Base-by-base conservation (phyloP, 2,329 filamentous ascomycete genomes). In the Aspergillus vadensis region DNA sequence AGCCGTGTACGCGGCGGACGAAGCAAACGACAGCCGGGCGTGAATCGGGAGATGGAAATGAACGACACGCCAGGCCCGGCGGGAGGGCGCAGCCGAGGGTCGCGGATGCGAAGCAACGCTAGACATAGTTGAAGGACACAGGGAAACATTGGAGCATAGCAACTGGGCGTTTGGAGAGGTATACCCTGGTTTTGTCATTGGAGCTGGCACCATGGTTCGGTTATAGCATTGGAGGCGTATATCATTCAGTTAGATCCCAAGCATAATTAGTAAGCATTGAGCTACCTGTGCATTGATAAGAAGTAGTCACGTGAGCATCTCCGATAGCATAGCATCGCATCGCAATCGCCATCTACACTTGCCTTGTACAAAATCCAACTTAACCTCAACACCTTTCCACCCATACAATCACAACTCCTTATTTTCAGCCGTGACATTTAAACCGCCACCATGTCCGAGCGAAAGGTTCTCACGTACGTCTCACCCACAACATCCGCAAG, bases 361-460 rank as follows among this genome's bases (percentile, higher is more conserved):
- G 17, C 44, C n/a, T 27, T 4, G 14, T 27, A n/a, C 23, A n/a
- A 9, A 1, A 2, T 12, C 23, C 41, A 12, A 30, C 15, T 14
- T 17, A 27, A 9, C 21, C 6, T 49, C 3, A 25, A 49, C 25
- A 19, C 9, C 41, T 21, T 27, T 17, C 15, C 15, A 25, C 23
- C 21, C 43, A 47, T 14, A 27, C 23, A 25, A 30, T 1, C 44
- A 14, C 12, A 36, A 36, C 44, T 2, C 2, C n/a, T 17, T n/a
- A 2, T 5, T 12, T 30, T 8, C n/a, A 2, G 1, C 8, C 25
- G 8, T 5, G 4, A 5, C 27, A 1, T 2, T 1, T 17, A 38
- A 44, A 15, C 58, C 59, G 48, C 71, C 79, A 80, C 68, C 69
- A 95, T 95, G 91, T 93, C 91, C 67, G 91, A 96, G 80, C 87